Conservation (phyloP, 2,329 filamentous ascomycete genomes). For the Cryphonectria parasitica region DNA sequence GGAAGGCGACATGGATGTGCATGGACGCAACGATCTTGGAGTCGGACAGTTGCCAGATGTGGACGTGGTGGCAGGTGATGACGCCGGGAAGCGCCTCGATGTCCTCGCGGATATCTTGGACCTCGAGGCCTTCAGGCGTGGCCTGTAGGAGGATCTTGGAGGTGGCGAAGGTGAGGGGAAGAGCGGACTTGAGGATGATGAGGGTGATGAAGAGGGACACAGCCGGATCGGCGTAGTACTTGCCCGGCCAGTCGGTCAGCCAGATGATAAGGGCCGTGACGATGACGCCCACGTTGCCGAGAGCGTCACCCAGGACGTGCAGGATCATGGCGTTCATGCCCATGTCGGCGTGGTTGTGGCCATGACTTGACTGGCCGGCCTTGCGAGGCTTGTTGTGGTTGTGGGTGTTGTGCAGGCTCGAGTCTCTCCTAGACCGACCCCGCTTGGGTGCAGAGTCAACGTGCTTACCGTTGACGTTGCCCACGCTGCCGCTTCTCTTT, state of each 20-base stretch:
- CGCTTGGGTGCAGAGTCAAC: conserved; percentile 38
- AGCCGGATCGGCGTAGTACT: conserved; percentile 85
- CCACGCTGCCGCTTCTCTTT: conserved; percentile 26
- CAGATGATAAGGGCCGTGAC: conserved; percentile 85
- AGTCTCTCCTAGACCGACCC: conserved; percentile 47
- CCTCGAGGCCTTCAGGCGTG: conserved; percentile 83
- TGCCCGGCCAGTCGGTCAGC: conserved; percentile 80
- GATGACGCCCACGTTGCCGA: conserved; percentile 87
- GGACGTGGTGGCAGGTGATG: conserved; percentile 89
- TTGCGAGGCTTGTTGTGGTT: conserved; percentile 79
- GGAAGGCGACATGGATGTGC: conserved; percentile 90
- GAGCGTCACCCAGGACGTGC: conserved; percentile 78
- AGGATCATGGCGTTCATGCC: conserved; percentile 90
- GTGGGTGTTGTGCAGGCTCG: conserved; percentile 69
- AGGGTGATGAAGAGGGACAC: conserved; percentile 94
- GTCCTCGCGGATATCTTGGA: conserved; percentile 90
- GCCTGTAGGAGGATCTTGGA: conserved; percentile 92
- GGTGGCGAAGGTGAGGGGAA: conserved; percentile 78
- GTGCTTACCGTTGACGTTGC: conserved; percentile 37
- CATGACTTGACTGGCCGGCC: conserved; percentile 62
- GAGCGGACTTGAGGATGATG: conserved; percentile 72
- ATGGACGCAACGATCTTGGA: conserved; percentile 92
- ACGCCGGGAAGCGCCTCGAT: conserved; percentile 85
- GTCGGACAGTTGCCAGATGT: conserved; percentile 97
- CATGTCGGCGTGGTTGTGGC: conserved; percentile 84